phyloP scores from a whole-genome alignment of 2,329 filamentous ascomycete genomes.

The Colletotrichum tropicicola region DNA sequence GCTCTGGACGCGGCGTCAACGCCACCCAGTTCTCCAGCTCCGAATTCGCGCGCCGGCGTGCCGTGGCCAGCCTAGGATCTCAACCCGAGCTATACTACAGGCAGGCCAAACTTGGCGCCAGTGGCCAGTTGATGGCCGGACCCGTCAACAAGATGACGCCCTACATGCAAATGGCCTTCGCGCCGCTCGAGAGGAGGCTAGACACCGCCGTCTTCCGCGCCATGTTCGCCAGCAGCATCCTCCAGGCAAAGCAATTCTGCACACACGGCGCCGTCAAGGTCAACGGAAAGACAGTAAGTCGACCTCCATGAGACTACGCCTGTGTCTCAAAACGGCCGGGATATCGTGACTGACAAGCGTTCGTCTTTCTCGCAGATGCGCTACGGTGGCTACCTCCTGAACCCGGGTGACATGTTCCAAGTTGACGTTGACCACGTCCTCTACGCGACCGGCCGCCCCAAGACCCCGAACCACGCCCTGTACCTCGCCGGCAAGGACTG shows the following conservation, averaged over 20 bases:
- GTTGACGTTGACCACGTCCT: conserved; percentile 90
- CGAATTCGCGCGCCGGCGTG: neutral
- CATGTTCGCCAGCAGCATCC: conserved; percentile 90
- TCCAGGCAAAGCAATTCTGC: conserved; percentile 94
- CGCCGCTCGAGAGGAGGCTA: conserved; percentile 87
- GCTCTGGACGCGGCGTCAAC: conserved; percentile 37
- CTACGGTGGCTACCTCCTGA: conserved; percentile 91
- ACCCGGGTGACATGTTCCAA: conserved; percentile 98
- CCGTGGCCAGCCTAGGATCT: neutral
- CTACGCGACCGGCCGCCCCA: conserved; percentile 83
- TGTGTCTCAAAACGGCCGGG: neutral
- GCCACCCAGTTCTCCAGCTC: conserved; percentile 35
- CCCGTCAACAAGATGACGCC: conserved; percentile 68
- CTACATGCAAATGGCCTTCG: conserved; percentile 97
- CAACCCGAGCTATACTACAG: neutral
- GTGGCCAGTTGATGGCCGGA: conserved; percentile 38
- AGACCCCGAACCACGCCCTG: conserved; percentile 49
- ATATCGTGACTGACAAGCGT: neutral
- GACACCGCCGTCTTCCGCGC: conserved; percentile 96
- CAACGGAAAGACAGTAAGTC: conserved; percentile 88
- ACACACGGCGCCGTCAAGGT: conserved; percentile 93
- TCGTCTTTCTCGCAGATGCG: conserved; percentile 72
- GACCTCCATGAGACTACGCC: neutral
- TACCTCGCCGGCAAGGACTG: conserved; percentile 32
- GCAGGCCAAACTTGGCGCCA: neutral